These are phyloP conservation scores for Maudiozyma humilis DNA, from an alignment of 1,139 yeast species.

Conservation along the genomic window DNA sequence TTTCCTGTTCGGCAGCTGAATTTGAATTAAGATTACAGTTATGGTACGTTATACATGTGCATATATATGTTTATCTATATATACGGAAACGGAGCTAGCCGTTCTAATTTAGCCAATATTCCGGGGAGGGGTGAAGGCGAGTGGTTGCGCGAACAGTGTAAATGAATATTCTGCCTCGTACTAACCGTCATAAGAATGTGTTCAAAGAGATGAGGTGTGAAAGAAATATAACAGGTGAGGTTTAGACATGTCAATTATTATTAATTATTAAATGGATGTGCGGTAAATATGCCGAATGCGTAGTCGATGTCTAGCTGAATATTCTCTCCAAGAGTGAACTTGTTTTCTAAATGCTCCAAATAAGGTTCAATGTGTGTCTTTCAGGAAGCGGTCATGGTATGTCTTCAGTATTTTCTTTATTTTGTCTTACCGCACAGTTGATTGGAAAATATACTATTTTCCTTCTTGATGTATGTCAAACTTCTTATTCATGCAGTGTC, in stretches of 20 bases:
- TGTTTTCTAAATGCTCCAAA: background rate
- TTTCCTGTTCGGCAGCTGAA: too few relatives aligned
- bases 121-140: too few relatives aligned
- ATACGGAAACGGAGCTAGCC: background rate
- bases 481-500: conserved; percentile 29
- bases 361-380: background rate
- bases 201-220: background rate
- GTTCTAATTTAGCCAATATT: background rate
- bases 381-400: background rate
- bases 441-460: background rate
- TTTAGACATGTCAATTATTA: background rate
- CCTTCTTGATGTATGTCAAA: background rate
- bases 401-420: background rate
- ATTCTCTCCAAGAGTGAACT: background rate
- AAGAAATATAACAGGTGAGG: background rate
- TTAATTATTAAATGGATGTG: background rate
- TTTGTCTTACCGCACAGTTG: background rate
- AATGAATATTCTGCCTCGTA: background rate
- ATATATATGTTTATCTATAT: too few relatives aligned
- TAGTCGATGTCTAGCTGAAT: background rate
- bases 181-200: background rate
- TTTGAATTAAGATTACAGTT: background rate
- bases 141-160: too few relatives aligned
- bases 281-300: background rate
- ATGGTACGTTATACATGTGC: background rate